These are phyloP conservation scores for Annulohypoxylon truncatum DNA, from an alignment of 2,329 filamentous ascomycete species.

Conservation along the genomic window DNA sequence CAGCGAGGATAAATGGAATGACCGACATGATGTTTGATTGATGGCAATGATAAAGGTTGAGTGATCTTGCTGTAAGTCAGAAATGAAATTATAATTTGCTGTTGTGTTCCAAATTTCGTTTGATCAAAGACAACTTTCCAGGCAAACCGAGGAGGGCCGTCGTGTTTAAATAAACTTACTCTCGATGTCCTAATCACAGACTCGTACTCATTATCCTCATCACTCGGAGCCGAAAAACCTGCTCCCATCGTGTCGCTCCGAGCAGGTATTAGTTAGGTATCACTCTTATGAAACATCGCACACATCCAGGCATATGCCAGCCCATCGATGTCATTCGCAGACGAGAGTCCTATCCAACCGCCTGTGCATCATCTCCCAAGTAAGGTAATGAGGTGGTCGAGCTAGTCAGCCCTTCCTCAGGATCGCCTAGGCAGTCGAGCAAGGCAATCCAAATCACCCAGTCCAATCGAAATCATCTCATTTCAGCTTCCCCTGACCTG, in stretches of 20 bases:
- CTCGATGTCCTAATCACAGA: neutral
- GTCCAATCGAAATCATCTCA: neutral
- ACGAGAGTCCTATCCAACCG: neutral
- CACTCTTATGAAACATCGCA: conserved; percentile 20
- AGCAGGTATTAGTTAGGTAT: conserved; percentile 1
- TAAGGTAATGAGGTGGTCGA: neutral
- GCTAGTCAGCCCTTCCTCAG: conserved; percentile 1
- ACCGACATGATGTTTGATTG: conserved; percentile 19
- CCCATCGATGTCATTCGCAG: neutral
- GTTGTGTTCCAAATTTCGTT: neutral
- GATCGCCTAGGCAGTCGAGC: neutral
- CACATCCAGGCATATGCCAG: neutral
- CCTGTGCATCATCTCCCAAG: neutral
- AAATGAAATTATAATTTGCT: neutral
- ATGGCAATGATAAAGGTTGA: neutral
- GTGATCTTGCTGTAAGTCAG: neutral
- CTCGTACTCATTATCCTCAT: neutral
- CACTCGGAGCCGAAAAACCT: conserved; percentile 8
- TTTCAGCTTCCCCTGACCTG: neutral
- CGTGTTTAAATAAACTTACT: conserved; percentile 23
- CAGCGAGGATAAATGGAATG: conserved; percentile 32
- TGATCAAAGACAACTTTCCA: conserved; percentile 1
- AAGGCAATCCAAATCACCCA: neutral
- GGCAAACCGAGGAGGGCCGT: neutral
- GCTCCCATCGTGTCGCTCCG: conserved; percentile 17